Evolutionary conservation across 1,139 yeast species (phyloP).

Genomic region (Suhomyces bokatorum): DNA sequence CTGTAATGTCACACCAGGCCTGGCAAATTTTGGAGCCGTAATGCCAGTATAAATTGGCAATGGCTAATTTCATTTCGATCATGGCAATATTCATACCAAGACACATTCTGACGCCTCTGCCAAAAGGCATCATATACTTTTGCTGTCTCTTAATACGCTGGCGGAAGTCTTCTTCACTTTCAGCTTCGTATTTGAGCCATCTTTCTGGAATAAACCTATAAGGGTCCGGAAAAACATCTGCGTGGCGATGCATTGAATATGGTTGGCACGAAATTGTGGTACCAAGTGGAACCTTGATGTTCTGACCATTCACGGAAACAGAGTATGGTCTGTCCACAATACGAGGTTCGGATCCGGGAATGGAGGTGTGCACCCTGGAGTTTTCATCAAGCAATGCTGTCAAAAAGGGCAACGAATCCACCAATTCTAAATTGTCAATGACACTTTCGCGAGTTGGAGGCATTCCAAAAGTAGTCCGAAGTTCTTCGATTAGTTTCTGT

Average conservation of each 20-base stretch:
- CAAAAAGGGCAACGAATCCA: constrained; percentile 55
- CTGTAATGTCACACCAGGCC: constrained; percentile 45
- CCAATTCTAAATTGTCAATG: constrained; percentile 35
- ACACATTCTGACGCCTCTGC: constrained; percentile 76
- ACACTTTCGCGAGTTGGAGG: constrained; percentile 26
- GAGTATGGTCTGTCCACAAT: constrained; percentile 36
- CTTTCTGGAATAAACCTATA: constrained; percentile 58
- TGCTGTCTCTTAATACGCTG: constrained; percentile 47
- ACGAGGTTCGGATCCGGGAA: constrained; percentile 76
- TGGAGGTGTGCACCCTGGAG: constrained; percentile 63
- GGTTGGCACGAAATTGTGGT: constrained; percentile 67
- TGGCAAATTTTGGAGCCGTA: constrained; percentile 37
- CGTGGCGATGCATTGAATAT: constrained; percentile 60
- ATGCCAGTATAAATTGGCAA: constrained; percentile 55
- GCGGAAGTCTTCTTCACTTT: constrained; percentile 33
- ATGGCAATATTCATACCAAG: constrained; percentile 69
- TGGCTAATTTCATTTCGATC: constrained; percentile 62
- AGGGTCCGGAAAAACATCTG: constrained; percentile 50
- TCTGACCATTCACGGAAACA: constrained; percentile 17
- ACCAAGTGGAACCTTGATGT: constrained; percentile 48
- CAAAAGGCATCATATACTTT: constrained; percentile 65
- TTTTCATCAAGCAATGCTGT: constrained; percentile 61
- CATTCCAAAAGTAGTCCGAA: constrained; percentile 33
- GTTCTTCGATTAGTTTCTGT: constrained; percentile 42
- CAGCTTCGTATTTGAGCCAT: constrained; percentile 50